These are phyloP conservation scores for Crucihimalaya himalaica DNA, from an alignment of 345 rosid species.

Conservation along the genomic window DNA sequence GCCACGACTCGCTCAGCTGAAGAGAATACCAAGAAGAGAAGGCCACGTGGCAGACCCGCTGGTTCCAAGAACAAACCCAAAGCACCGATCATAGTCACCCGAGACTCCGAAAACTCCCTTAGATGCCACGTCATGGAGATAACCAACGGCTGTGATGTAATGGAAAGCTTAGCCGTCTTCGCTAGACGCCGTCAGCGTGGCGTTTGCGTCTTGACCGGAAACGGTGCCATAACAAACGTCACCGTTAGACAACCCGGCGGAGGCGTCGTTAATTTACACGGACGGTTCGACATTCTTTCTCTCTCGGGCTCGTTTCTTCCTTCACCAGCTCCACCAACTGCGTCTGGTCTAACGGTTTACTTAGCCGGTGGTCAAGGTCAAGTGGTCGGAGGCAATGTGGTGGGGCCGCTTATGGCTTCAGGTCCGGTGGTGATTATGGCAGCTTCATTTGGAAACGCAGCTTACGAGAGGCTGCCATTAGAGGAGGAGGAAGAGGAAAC, in stretches of 20 bases:
- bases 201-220: constrained; percentile 74
- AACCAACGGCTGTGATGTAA: constrained; percentile 63
- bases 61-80: constrained; percentile 89
- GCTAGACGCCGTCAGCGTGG: constrained; percentile 75
- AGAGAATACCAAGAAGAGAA: constrained; percentile 43
- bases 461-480: constrained; percentile 75
- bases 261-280: constrained; percentile 67
- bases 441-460: constrained; percentile 94
- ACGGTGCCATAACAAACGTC: constrained; percentile 73
- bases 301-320: constrained; percentile 84
- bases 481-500: constrained; percentile 52
- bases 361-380: constrained; percentile 90
- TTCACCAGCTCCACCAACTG: constrained; percentile 85
- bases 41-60: constrained; percentile 77
- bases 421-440: constrained; percentile 89
- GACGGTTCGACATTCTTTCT: constrained; percentile 80
- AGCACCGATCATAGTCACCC: constrained; percentile 78
- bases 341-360: constrained; percentile 71
- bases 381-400: constrained; percentile 79
- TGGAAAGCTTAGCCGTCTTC: constrained; percentile 71
- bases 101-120: constrained; percentile 83
- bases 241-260: constrained; percentile 59
- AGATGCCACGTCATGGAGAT: constrained; percentile 81
- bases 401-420: constrained; percentile 69
- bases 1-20: neutral